Evolutionary conservation across 2,329 filamentous ascomycete species (phyloP).

Genomic region (Pseudogymnoascus sp.): DNA sequence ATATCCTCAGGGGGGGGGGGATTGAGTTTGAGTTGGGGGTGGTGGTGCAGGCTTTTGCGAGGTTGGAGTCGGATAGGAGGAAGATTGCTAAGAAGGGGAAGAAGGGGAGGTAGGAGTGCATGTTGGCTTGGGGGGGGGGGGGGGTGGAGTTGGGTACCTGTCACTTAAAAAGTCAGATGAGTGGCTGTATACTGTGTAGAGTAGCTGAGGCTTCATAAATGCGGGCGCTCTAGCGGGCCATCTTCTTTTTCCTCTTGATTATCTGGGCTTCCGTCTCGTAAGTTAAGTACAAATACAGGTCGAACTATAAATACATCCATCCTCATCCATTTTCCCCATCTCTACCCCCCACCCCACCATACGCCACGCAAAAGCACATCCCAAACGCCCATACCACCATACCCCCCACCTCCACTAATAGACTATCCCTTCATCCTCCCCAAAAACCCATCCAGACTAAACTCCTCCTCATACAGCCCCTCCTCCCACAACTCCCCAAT

Average conservation of each 20-base stretch:
- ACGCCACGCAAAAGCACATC: background rate
- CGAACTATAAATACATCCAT: background rate
- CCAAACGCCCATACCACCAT: background rate
- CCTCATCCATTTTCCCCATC: background rate
- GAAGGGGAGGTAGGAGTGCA: background rate
- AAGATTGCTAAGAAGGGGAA: background rate
- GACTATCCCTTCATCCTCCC: slow-evolving; percentile 66
- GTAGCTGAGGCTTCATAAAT: background rate
- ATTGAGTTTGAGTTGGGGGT: background rate
- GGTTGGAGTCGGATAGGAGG: background rate
- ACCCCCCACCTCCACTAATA: no score
- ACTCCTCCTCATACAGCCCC: slow-evolving; percentile 95
- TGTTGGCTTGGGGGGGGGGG: background rate
- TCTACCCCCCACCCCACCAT: background rate
- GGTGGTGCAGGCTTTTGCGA: background rate
- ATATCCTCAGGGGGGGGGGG: background rate
- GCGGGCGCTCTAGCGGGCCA: background rate
- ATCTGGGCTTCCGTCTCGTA: background rate
- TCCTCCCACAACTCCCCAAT: slow-evolving; percentile 96
- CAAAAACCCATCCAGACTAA: slow-evolving; percentile 90
- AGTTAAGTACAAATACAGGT: slow-evolving; percentile 1
- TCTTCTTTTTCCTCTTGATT: background rate
- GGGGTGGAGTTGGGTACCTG: background rate
- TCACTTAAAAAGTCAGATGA: background rate
- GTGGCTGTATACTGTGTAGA: background rate